phyloP scores from a whole-genome alignment of 768 basidiomycete species.

The Termitomyces titanicus region DNA sequence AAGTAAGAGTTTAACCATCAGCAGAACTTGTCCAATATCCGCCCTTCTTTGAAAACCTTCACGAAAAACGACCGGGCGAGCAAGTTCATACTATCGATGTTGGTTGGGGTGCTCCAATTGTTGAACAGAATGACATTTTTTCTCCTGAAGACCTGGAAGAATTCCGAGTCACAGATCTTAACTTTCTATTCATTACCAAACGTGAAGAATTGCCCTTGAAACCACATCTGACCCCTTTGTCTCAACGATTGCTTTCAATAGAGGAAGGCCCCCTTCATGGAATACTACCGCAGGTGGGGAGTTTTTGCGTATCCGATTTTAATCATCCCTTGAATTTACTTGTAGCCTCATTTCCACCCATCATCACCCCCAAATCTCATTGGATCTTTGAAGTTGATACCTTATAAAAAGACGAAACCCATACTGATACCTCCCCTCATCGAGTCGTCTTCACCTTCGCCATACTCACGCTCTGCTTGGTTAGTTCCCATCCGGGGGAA shows the following conservation, averaged over 20 bases:
- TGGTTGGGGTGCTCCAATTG: slow-evolving; percentile 36
- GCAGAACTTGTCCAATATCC: slow-evolving; percentile 11
- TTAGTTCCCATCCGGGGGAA: slow-evolving; percentile 53
- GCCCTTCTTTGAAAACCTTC: neutral
- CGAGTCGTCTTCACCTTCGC: slow-evolving; percentile 12
- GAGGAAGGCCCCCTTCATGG: slow-evolving; percentile 31
- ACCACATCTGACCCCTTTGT: neutral
- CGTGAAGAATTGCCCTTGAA: neutral
- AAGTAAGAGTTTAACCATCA: neutral
- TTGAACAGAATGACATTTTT: slow-evolving; percentile 32
- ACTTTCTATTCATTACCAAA: neutral
- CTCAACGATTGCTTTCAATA: slow-evolving; percentile 10
- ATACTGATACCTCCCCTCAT: slow-evolving; percentile 34
- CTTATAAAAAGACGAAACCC: slow-evolving; percentile 33
- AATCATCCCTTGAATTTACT: slow-evolving; percentile 3
- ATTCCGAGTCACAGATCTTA: slow-evolving; percentile 35
- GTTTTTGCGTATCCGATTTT: slow-evolving; percentile 16
- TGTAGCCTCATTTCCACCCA: slow-evolving; percentile 34
- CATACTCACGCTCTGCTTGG: slow-evolving; percentile 48
- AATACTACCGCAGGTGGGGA: slow-evolving; percentile 43
- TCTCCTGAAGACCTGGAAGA: slow-evolving; percentile 37
- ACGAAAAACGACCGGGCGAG: neutral
- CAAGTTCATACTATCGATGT: slow-evolving; percentile 8
- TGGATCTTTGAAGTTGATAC: slow-evolving; percentile 19
- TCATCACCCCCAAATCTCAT: slow-evolving; percentile 19